Conservation (phyloP, 73 alveolate genomes). For the Urostyla sp. region DNA sequence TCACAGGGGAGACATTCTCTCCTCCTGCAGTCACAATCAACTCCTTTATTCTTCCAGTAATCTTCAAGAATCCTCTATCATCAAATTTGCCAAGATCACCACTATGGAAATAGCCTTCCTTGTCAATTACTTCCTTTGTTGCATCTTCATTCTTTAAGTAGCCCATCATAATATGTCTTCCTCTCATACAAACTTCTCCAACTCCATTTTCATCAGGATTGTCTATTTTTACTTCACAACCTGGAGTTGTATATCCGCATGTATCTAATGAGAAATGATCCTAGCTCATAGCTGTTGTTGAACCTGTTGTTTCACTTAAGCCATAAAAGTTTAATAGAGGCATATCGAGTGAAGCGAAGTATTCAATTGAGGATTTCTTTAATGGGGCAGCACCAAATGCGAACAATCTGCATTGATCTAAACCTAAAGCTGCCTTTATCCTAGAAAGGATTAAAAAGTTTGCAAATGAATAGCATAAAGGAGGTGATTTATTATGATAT, state of each 20-base stretch:
- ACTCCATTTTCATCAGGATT: conserved; percentile 70
- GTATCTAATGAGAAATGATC: conserved; percentile 33
- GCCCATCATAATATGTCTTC: conserved; percentile 83
- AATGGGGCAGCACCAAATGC: conserved; percentile 77
- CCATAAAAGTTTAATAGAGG: conserved; percentile 65
- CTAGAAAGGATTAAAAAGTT: conserved; percentile 36
- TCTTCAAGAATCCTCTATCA: conserved; percentile 45
- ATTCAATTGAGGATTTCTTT: conserved; percentile 48
- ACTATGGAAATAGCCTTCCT: conserved; percentile 78
- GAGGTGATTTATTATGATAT: conserved; percentile 27
- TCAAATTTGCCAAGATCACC: conserved; percentile 85
- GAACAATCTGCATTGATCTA: conserved; percentile 47
- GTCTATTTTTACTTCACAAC: conserved; percentile 59
- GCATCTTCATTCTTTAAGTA: conserved; percentile 79
- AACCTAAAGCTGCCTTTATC: conserved; percentile 65
- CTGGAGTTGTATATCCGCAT: conserved; percentile 55
- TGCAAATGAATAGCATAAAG: conserved; percentile 66
- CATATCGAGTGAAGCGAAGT: conserved; percentile 64
- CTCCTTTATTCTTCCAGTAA: conserved; percentile 79
- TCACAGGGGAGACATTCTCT: conserved; percentile 77
- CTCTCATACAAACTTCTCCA: conserved; percentile 89
- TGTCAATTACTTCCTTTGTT: conserved; percentile 78
- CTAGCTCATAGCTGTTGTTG: conserved; percentile 35
- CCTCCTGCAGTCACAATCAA: conserved; percentile 82
- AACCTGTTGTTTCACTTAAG: conserved; percentile 50